Percentiles rank a stretch among this genome's conserved stretches.
Evolutionary conservation across 2,329 filamentous ascomycete genomes (phyloP).

Genomic region (Diaporthe helianthi): DNA sequence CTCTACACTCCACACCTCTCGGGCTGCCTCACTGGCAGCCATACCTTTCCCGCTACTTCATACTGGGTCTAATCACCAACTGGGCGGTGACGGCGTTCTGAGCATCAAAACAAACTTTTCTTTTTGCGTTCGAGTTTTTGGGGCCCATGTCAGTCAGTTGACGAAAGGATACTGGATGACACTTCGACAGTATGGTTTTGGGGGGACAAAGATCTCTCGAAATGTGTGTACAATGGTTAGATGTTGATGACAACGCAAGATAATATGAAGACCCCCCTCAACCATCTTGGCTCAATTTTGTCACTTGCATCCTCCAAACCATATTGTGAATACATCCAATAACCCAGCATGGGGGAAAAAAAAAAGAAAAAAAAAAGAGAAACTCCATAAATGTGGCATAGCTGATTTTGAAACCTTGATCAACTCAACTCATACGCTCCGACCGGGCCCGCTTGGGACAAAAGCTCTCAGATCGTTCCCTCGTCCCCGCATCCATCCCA

Average conservation of each 20-base stretch:
- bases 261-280: slow-evolving; percentile 68
- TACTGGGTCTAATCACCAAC: slow-evolving; percentile 52
- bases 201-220: slow-evolving; percentile 49
- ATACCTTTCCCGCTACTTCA: slow-evolving; percentile 40
- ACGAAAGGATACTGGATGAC: slow-evolving; percentile 53
- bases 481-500: slow-evolving; percentile 40
- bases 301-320: background rate
- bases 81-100: slow-evolving; percentile 57
- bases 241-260: slow-evolving; percentile 45
- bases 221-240: slow-evolving; percentile 51
- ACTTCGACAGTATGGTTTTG: slow-evolving; percentile 51
- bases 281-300: slow-evolving; percentile 35
- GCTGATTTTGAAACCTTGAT: background rate
- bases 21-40: slow-evolving; percentile 46
- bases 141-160: slow-evolving; percentile 47
- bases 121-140: slow-evolving; percentile 33
- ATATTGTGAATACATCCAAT: background rate
- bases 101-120: slow-evolving; percentile 54
- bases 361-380: too few relatives aligned
- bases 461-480: slow-evolving; percentile 40
- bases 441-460: slow-evolving; percentile 34
- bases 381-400: background rate
- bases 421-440: background rate
- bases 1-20: slow-evolving; percentile 52
- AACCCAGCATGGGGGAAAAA: background rate